Evolutionary conservation across 2,329 filamentous ascomycete genomes (phyloP).

Genomic region (Colletotrichum tropicicola): DNA sequence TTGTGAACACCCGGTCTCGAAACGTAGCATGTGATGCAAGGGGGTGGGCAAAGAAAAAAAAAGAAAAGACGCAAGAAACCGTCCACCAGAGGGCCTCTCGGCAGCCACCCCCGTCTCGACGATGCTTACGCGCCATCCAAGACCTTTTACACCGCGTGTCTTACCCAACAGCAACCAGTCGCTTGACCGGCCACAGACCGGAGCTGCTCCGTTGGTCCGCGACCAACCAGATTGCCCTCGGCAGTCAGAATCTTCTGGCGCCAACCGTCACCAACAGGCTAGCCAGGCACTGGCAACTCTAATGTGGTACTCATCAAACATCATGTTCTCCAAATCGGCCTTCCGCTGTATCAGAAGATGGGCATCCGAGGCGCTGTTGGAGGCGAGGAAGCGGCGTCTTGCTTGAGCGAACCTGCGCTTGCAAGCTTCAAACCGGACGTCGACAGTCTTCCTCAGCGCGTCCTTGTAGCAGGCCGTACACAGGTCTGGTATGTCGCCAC

Average conservation of each 20-base stretch:
- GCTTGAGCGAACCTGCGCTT: constrained; percentile 8
- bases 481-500: constrained; percentile 38
- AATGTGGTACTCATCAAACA: neutral
- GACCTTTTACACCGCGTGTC: neutral
- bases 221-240: neutral
- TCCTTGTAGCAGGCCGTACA: constrained; percentile 31
- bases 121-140: neutral
- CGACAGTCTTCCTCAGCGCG: neutral
- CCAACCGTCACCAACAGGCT: neutral
- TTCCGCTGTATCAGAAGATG: constrained; percentile 5
- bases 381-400: neutral
- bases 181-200: neutral
- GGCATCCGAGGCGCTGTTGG: neutral
- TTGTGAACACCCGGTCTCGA: neutral
- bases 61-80: neutral
- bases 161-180: neutral
- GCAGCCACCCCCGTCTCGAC: neutral
- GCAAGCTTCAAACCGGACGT: neutral
- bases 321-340: constrained; percentile 11
- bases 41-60: neutral
- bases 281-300: neutral
- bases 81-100: neutral
- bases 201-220: neutral
- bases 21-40: neutral
- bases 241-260: neutral